Base-by-base conservation (phyloP, 345 rosid genomes). In the Melaleuca quinquenervia region DNA sequence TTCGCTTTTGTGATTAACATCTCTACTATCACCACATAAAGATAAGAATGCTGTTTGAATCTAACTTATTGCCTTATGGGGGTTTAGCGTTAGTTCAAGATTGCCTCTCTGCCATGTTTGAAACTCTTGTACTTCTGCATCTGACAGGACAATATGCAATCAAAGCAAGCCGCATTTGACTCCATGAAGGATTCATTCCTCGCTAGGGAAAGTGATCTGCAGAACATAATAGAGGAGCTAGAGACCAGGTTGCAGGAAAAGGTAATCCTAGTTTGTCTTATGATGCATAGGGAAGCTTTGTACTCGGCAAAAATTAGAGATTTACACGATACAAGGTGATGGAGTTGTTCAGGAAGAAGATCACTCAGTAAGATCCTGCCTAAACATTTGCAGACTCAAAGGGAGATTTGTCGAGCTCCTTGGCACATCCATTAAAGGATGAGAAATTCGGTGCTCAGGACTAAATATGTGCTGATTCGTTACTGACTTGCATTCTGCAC, bases 141-240 rank as follows among this genome's bases (percentile, higher is more conserved):
- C 48, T 70, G 80, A 55, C 88, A 84, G 88, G 84, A 75, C 48
- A 74, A 87, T 53, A 84, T 84, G 36, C 74, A 74, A 49, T 54
- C 52, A 62, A 87, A 87, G 56, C 86, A 87, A 54, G 52, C 86
- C 4, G 48, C 62, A 29, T 29, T 78, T 8, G 76, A 52, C 60
- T 54, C 86, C 24, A 74, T 83, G 5, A 22, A 27, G 58, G 60
- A 58, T 50, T 48, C 54, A 44, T 56, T 54, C 45, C 44, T 36
- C 10, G 84, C 84, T 14, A 87, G 82, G 86, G 88, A 87, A 87
- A 84, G n/a, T 45, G 82, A 84, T 24, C 85, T 84, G 56, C 88
- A 75, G 32, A 75, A 50, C 64, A 70, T 51, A 53, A 76, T 87
- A 24, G 86, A 84, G 80, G 86, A 87, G 32, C 50, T 84, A 8